phyloP scores from a whole-genome alignment of 305 asterid species.

The Fraxinus latifolia region DNA sequence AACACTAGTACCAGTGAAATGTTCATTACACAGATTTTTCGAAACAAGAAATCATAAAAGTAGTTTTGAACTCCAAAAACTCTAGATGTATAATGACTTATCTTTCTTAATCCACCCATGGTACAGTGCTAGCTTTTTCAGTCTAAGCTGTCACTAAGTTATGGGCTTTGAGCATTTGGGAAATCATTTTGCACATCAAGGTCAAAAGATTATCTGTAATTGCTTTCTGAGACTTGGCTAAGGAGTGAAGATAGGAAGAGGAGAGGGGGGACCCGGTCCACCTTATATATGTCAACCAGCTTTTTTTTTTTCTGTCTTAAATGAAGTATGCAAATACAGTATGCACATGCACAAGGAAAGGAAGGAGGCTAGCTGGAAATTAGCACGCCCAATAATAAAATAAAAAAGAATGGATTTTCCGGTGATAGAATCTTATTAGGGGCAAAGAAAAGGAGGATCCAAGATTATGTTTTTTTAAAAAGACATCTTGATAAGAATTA shows the following conservation, averaged over 20 bases:
- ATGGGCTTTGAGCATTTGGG: not conserved
- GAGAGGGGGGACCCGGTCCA: too few species aligned
- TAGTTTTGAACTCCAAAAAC: not conserved
- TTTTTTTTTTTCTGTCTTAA: too few species aligned
- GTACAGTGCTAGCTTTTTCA: not conserved
- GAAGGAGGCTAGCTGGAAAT: too few species aligned
- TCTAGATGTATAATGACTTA: not conserved
- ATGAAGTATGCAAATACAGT: too few species aligned
- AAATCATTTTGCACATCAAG: not conserved
- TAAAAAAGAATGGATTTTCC: too few species aligned
- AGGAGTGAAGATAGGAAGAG: not conserved
- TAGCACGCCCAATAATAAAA: too few species aligned
- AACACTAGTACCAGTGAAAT: not conserved
- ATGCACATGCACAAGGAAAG: too few species aligned
- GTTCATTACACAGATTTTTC: not conserved
- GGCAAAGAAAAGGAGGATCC: too few species aligned
- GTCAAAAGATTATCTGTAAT: not conserved
- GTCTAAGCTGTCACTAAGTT: not conserved
- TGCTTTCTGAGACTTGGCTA: not conserved
- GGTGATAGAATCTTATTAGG: too few species aligned
- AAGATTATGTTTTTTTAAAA: not conserved
- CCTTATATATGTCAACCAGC: too few species aligned
- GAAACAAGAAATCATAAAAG: not conserved
- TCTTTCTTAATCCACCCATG: not conserved
- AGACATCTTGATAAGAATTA: not conserved